A percentile compares a stretch with the other conserved stretches of the same genome.
Evolutionary conservation across 345 rosid genomes (phyloP).

Genomic region (Kandelia obovata): DNA sequence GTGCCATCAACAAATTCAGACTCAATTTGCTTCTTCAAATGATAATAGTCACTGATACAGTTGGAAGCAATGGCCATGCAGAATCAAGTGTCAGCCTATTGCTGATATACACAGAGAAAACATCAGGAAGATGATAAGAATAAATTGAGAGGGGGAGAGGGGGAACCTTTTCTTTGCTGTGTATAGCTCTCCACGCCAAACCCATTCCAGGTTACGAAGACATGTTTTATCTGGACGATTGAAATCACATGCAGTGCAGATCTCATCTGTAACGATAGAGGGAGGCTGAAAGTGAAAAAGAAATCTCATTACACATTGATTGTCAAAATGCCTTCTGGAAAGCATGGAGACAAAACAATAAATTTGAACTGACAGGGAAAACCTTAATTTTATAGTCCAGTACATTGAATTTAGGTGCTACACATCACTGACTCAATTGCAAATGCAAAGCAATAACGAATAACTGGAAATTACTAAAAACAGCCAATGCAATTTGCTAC

Average conservation of each 20-base stretch:
- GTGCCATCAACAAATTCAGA: conserved; percentile 72
- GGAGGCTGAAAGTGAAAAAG: conserved; percentile 67
- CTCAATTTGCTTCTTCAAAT: conserved; percentile 89
- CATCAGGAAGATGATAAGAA: not conserved
- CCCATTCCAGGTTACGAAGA: conserved; percentile 96
- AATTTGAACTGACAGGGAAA: not conserved
- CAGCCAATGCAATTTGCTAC: not conserved
- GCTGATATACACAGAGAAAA: conserved; percentile 15
- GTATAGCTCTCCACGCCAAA: conserved; percentile 94
- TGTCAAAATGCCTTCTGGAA: conserved; percentile 2
- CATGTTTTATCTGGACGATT: conserved; percentile 91
- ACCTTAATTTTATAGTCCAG: no score
- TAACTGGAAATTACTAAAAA: not conserved
- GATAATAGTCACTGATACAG: conserved; percentile 80
- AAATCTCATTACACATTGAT: conserved; percentile 14
- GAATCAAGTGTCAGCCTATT: conserved; percentile 11
- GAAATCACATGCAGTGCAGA: conserved; percentile 96
- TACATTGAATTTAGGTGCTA: no score
- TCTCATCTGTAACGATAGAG: conserved; percentile 83
- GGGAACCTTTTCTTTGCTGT: conserved; percentile 84
- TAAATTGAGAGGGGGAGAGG: conserved; percentile 2
- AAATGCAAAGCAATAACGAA: conserved; percentile 1
- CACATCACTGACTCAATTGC: not conserved
- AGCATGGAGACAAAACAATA: not conserved
- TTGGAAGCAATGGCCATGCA: conserved; percentile 13